These are phyloP conservation scores for Yamadazyma tumulicola DNA, from an alignment of 805 yeast species.

Conservation along the genomic window DNA sequence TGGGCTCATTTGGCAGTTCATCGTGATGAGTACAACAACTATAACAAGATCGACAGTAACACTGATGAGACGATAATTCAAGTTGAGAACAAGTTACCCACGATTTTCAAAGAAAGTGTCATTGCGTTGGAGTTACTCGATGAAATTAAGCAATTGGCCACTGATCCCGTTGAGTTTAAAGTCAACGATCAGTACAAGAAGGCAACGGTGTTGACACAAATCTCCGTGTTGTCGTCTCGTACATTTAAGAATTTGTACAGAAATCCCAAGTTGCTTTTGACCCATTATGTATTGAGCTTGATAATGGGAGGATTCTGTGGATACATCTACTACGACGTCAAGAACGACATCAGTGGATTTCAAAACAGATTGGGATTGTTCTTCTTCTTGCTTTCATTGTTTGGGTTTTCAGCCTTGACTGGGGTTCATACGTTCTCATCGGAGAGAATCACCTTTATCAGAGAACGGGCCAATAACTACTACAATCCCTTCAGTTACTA, in stretches of 20 bases:
- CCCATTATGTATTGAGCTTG: constrained; percentile 77
- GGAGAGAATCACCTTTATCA: constrained; percentile 83
- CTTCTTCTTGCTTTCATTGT: constrained; percentile 84
- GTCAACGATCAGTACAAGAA: constrained; percentile 34
- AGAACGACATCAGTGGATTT: constrained; percentile 91
- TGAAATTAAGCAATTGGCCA: constrained; percentile 29
- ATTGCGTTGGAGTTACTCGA: constrained; percentile 37
- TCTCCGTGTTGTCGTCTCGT: constrained; percentile 73
- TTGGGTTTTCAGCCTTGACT: constrained; percentile 92
- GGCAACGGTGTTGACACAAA: constrained; percentile 64
- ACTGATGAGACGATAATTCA: constrained; percentile 22
- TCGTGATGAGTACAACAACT: constrained; percentile 57
- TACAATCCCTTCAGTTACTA: constrained; percentile 87
- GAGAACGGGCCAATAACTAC: constrained; percentile 93
- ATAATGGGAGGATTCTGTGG: constrained; percentile 84
- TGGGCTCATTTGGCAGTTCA: constrained; percentile 87
- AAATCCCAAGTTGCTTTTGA: constrained; percentile 82
- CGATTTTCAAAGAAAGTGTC: constrained; percentile 35
- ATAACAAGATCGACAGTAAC: constrained; percentile 16
- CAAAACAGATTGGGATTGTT: constrained; percentile 93
- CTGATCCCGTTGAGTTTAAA: constrained; percentile 23
- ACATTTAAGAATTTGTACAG: constrained; percentile 91
- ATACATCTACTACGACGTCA: constrained; percentile 72
- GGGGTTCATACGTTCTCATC: constrained; percentile 85
- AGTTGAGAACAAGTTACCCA: constrained; percentile 28